Percentiles rank a stretch among this genome's conserved stretches.
Evolutionary conservation across 208 protist genomes (phyloP).

Genomic region (Crithidia mellificae): DNA sequence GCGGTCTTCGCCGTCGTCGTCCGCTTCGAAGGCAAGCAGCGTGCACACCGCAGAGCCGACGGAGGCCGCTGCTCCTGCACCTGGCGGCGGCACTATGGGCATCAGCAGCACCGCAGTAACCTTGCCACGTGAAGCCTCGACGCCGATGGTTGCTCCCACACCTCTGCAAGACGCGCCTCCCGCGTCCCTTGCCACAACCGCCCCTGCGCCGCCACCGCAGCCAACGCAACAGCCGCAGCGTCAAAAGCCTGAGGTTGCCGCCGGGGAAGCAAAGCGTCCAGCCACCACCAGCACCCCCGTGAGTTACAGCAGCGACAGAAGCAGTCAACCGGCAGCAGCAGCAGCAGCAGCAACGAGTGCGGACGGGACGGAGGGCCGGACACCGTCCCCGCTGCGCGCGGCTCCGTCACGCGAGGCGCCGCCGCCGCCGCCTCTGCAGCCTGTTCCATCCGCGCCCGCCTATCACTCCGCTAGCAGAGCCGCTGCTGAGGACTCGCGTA

Average conservation of each 20-base stretch:
- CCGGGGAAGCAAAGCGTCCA: too few species aligned
- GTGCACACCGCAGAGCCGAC: constrained; percentile 11
- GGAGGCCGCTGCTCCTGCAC: too few species aligned
- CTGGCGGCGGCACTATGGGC: too few species aligned
- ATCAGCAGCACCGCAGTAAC: neutral
- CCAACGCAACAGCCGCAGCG: too few species aligned
- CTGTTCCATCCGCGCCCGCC: neutral
- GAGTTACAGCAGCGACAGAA: too few species aligned
- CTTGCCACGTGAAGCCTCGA: neutral
- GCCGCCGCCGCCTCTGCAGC: constrained; percentile 6
- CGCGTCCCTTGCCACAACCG: neutral
- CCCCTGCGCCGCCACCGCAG: too few species aligned
- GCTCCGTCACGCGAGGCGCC: constrained; percentile 11
- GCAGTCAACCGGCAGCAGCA: too few species aligned
- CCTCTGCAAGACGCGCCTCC: neutral
- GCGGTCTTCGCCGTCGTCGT: neutral
- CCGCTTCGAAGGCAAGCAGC: constrained; percentile 13
- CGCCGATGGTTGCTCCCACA: constrained; percentile 2
- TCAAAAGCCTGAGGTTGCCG: too few species aligned
- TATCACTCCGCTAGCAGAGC: neutral
- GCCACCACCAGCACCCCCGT: too few species aligned
- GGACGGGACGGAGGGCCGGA: constrained; percentile 1
- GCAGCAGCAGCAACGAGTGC: neutral
- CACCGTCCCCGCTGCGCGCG: constrained; percentile 26
- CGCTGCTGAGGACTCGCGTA: too few species aligned